These are phyloP conservation scores for Cyberlindnera mississippiensis DNA, from an alignment of 805 yeast species.

Conservation along the genomic window DNA sequence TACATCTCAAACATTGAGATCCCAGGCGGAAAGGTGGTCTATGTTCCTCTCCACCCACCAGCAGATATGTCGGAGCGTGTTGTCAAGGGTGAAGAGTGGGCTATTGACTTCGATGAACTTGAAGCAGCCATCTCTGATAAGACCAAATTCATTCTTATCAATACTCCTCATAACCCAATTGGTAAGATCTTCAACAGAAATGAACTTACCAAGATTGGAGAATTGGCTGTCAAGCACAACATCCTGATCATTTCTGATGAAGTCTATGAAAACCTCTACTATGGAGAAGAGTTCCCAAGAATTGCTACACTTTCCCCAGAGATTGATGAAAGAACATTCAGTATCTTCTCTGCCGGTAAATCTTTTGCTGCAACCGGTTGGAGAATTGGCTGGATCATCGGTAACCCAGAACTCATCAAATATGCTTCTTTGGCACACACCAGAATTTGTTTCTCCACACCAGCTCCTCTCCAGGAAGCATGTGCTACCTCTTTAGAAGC, in stretches of 20 bases:
- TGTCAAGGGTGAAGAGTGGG: slow-evolving; percentile 85
- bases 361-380: slow-evolving; percentile 99
- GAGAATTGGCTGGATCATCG: slow-evolving; percentile 96
- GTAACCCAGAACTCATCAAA: slow-evolving; percentile 74
- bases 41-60: slow-evolving; percentile 86
- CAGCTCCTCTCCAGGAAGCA: slow-evolving; percentile 92
- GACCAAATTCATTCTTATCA: slow-evolving; percentile 83
- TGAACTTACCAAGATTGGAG: slow-evolving; percentile 74
- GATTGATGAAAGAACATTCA: slow-evolving; percentile 69
- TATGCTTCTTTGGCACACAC: slow-evolving; percentile 89
- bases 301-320: slow-evolving; percentile 83
- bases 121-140: slow-evolving; percentile 64
- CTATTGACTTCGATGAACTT: slow-evolving; percentile 72
- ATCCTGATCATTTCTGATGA: slow-evolving; percentile 85
- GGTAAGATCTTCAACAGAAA: slow-evolving; percentile 82
- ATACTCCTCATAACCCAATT: slow-evolving; percentile 95
- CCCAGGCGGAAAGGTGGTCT: slow-evolving; percentile 88
- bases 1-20: slow-evolving; percentile 91
- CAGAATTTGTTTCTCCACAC: slow-evolving; percentile 86
- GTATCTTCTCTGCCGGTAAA: slow-evolving; percentile 97
- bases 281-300: slow-evolving; percentile 64
- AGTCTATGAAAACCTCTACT: slow-evolving; percentile 89
- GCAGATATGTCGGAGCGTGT: slow-evolving; percentile 55
- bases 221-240: slow-evolving; percentile 81
- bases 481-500: slow-evolving; percentile 69